A percentile compares a stretch with the other conserved stretches of the same genome.
Conservation (phyloP, 75 land plant species). For the Adiantum capillusveneris region DNA sequence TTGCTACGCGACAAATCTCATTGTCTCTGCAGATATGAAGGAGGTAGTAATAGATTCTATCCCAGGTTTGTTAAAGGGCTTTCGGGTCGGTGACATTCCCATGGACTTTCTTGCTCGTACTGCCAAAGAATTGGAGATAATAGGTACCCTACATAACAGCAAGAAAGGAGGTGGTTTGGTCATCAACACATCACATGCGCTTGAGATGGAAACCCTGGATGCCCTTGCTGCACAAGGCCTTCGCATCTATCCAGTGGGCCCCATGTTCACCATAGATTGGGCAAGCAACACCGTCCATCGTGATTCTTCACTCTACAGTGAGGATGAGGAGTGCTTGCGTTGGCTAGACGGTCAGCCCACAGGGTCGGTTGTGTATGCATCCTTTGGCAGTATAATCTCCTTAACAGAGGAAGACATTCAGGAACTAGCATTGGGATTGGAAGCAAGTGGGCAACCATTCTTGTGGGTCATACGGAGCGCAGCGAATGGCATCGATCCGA, state of each 20-base stretch:
- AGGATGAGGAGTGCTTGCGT: slow-evolving; percentile 5
- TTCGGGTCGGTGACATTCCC: no score
- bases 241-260: slow-evolving; percentile 2
- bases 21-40: no score
- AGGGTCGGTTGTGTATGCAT: slow-evolving; percentile 15
- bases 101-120: no score
- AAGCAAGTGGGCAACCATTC: slow-evolving; percentile 18
- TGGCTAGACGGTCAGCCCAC: slow-evolving; percentile 25
- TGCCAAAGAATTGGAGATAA: no score
- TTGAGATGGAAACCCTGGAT: background rate
- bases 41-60: no score
- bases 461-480: slow-evolving; percentile 15
- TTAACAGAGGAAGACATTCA: slow-evolving; percentile 9
- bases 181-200: no score
- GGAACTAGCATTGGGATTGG: slow-evolving; percentile 19
- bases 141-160: no score
- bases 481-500: no score
- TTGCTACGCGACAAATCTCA: no score
- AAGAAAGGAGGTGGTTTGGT: no score
- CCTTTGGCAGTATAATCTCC: slow-evolving; percentile 27
- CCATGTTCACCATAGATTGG: slow-evolving; percentile 1
- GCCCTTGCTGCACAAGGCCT: background rate
- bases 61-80: no score
- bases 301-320: background rate
- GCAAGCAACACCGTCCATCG: background rate